Conservation (phyloP, 2,329 filamentous ascomycete genomes). For the Decorospora gaudefroyi region DNA sequence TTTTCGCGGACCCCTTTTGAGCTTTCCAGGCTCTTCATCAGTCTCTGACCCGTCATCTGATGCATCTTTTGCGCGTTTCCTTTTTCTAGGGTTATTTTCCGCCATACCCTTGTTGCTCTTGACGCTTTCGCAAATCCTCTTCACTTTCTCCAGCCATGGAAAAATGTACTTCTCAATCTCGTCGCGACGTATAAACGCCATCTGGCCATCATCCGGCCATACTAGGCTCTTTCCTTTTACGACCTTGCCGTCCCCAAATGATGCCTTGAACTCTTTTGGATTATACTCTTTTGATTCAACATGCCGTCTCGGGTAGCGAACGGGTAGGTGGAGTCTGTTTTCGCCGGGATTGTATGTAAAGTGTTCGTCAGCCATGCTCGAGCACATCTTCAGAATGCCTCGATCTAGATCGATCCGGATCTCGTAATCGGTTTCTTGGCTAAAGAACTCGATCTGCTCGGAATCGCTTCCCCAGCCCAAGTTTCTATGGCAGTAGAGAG, state of each 20-base stretch:
- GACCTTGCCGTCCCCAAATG: no score
- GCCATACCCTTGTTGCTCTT: neutral
- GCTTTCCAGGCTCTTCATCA: neutral
- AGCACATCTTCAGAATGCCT: conserved; percentile 16
- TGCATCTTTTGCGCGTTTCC: neutral
- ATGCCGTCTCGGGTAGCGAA: conserved; percentile 12
- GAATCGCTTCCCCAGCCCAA: conserved; percentile 1
- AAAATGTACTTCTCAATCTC: conserved; percentile 19
- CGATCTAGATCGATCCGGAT: conserved; percentile 11
- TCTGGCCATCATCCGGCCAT: conserved; percentile 1
- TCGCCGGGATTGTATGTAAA: conserved; percentile 16
- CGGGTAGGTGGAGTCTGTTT: conserved; percentile 15
- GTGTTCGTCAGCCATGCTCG: conserved; percentile 16
- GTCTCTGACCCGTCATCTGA: neutral
- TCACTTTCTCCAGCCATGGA: conserved; percentile 22
- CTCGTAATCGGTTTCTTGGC: no score
- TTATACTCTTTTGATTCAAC: neutral
- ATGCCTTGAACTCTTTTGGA: neutral
- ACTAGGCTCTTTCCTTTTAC: conserved; percentile 2
- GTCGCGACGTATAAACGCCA: conserved; percentile 15
- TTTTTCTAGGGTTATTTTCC: neutral
- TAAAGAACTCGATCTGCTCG: neutral
- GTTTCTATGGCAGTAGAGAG: neutral
- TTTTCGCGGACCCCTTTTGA: neutral
- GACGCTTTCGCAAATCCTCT: neutral